Evolutionary conservation across 1,284 basidiomycete species (phyloP).

Genomic region (Pisolithus thermaeus): DNA sequence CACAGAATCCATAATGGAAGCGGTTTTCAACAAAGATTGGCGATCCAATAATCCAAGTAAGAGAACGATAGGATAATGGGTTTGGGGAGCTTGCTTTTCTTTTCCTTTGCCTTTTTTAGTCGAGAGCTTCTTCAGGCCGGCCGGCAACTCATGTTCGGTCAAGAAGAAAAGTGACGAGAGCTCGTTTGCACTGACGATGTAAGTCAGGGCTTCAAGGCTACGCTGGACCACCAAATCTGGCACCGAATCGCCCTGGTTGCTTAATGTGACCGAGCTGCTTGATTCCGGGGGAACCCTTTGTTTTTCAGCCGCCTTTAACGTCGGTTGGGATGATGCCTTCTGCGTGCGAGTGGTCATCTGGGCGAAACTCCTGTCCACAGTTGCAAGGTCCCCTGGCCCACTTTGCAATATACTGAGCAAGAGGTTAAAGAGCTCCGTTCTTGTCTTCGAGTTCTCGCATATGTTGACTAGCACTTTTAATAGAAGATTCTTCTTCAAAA

Average conservation of each 20-base stretch:
- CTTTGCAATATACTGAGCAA: slow-evolving; percentile 92
- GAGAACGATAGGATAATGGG: slow-evolving; percentile 86
- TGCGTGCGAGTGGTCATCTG: slow-evolving; percentile 80
- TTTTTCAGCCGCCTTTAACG: slow-evolving; percentile 67
- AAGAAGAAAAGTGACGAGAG: slow-evolving; percentile 87
- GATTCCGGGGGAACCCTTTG: slow-evolving; percentile 55
- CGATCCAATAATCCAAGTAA: slow-evolving; percentile 84
- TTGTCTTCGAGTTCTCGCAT: slow-evolving; percentile 91
- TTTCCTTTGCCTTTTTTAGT: slow-evolving; percentile 91
- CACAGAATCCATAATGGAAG: slow-evolving; percentile 87
- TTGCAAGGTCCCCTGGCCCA: slow-evolving; percentile 86
- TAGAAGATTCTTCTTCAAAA: slow-evolving; percentile 79
- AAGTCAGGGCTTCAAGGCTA: slow-evolving; percentile 83
- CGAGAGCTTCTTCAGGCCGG: slow-evolving; percentile 60
- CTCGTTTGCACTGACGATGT: slow-evolving; percentile 82
- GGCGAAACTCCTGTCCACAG: slow-evolving; percentile 91
- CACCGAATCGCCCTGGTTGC: slow-evolving; percentile 75
- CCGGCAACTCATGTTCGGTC: slow-evolving; percentile 85
- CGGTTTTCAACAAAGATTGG: slow-evolving; percentile 76
- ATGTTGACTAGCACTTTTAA: slow-evolving; percentile 92
- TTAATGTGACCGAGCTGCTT: slow-evolving; percentile 46
- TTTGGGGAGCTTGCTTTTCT: slow-evolving; percentile 75
- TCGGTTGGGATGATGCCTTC: slow-evolving; percentile 47
- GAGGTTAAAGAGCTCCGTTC: slow-evolving; percentile 89
- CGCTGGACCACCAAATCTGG: slow-evolving; percentile 91